phyloP scores from a whole-genome alignment of 345 rosid species.

The Arabis hirsuta region DNA sequence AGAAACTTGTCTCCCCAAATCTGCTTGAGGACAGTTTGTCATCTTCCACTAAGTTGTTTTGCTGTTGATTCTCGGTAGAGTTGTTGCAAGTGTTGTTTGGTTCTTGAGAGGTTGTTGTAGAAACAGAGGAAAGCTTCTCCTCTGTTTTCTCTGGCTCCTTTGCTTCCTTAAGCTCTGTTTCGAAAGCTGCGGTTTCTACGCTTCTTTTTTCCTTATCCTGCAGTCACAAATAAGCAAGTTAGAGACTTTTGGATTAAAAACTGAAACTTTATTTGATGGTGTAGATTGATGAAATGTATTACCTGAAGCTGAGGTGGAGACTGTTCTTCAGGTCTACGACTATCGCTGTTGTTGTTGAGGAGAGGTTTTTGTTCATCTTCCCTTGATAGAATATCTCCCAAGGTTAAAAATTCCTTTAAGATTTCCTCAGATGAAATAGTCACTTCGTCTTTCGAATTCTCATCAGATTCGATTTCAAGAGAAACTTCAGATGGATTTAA shows the following conservation, averaged over 20 bases:
- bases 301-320: conserved; percentile 36
- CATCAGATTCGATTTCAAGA: conserved; percentile 32
- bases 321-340: conserved; percentile 38
- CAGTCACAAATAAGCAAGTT: conserved; percentile 23
- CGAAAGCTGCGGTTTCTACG: background rate
- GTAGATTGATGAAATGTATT: conserved; percentile 6
- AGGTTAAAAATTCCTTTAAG: conserved; percentile 43
- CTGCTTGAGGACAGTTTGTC: conserved; percentile 36
- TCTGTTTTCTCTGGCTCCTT: conserved; percentile 20
- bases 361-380: conserved; percentile 31
- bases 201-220: conserved; percentile 32
- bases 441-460: conserved; percentile 30
- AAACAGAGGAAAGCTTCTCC: conserved; percentile 25
- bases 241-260: background rate
- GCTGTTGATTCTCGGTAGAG: conserved; percentile 3
- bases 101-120: conserved; percentile 27
- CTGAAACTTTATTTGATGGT: background rate
- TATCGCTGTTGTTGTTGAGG: conserved; percentile 1
- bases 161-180: background rate
- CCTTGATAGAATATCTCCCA: conserved; percentile 53
- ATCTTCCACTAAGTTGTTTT: conserved; percentile 23
- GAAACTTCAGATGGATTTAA: conserved; percentile 34
- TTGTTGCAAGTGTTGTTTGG: conserved; percentile 12
- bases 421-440: conserved; percentile 18
- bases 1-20: conserved; percentile 78